A percentile compares a stretch with the other conserved stretches of the same genome.
phyloP scores from a whole-genome alignment of 1,284 basidiomycete species.

The Athelia sp. region DNA sequence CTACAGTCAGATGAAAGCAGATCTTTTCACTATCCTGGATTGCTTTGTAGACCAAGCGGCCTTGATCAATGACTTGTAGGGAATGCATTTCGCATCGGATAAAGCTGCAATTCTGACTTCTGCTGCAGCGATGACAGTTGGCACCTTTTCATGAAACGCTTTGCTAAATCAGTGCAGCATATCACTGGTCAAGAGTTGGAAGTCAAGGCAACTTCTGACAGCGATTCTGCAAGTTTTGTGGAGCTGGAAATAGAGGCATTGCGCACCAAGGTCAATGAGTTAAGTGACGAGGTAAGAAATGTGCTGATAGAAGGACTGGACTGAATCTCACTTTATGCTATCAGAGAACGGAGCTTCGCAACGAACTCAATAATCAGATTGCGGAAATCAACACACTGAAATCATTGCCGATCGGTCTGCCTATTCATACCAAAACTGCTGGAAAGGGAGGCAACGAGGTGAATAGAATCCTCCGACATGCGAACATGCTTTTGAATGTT shows the following conservation, averaged over 20 bases:
- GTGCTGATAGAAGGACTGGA: neutral
- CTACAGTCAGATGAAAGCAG: constrained; percentile 57
- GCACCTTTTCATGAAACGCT: constrained; percentile 57
- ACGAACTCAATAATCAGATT: constrained; percentile 52
- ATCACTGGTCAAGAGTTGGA: constrained; percentile 66
- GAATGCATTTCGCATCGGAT: constrained; percentile 6
- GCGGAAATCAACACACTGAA: constrained; percentile 66
- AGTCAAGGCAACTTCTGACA: constrained; percentile 40
- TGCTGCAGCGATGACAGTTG: constrained; percentile 54
- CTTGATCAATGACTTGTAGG: constrained; percentile 59
- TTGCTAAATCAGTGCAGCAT: constrained; percentile 58
- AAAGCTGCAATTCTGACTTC: constrained; percentile 5
- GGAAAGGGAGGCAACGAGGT: constrained; percentile 52
- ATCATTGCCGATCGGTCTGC: constrained; percentile 40
- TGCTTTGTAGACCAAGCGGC: constrained; percentile 66
- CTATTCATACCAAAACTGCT: constrained; percentile 26
- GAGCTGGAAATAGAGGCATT: constrained; percentile 62
- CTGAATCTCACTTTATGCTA: neutral
- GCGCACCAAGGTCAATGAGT: constrained; percentile 51
- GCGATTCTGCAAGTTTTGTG: constrained; percentile 37
- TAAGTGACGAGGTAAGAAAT: constrained; percentile 57
- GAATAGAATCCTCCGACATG: constrained; percentile 6
- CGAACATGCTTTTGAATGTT: neutral
- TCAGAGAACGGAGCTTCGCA: constrained; percentile 48
- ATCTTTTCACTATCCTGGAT: constrained; percentile 57